A percentile compares a stretch with the other conserved stretches of the same genome.
Evolutionary conservation across 2,329 filamentous ascomycete species (phyloP).

Genomic region (Colletotrichum sublineola): DNA sequence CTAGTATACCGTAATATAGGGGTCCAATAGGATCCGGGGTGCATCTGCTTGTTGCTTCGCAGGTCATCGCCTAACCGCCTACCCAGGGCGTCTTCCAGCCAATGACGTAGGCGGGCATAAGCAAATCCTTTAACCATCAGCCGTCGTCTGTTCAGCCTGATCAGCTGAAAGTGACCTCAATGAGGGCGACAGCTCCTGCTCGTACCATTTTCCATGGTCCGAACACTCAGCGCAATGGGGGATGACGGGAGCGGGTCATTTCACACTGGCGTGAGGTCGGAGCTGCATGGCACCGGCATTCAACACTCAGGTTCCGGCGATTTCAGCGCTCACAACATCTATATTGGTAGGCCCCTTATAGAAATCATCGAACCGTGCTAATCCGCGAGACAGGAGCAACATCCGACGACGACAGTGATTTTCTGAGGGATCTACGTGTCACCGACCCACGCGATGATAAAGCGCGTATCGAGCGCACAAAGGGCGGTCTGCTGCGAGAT

Average conservation of each 20-base stretch:
- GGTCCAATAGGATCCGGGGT: neutral
- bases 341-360: neutral
- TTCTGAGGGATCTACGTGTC: neutral
- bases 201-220: neutral
- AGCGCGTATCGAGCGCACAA: constrained; percentile 51
- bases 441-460: constrained; percentile 54
- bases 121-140: neutral
- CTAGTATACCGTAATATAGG: too few relatives aligned
- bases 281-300: neutral
- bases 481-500: constrained; percentile 51
- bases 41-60: neutral
- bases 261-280: neutral
- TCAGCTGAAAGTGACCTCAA: neutral
- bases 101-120: neutral
- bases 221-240: too few relatives aligned
- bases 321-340: neutral
- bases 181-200: neutral
- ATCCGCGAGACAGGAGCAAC: too few relatives aligned
- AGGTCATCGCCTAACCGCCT: too few relatives aligned
- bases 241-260: too few relatives aligned
- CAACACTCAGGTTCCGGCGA: neutral
- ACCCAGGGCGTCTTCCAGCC: neutral
- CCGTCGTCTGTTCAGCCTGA: neutral
- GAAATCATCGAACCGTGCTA: neutral
- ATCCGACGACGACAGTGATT: neutral